phyloP scores from a whole-genome alignment of 1,284 basidiomycete species.

The Fomes fomentarius region DNA sequence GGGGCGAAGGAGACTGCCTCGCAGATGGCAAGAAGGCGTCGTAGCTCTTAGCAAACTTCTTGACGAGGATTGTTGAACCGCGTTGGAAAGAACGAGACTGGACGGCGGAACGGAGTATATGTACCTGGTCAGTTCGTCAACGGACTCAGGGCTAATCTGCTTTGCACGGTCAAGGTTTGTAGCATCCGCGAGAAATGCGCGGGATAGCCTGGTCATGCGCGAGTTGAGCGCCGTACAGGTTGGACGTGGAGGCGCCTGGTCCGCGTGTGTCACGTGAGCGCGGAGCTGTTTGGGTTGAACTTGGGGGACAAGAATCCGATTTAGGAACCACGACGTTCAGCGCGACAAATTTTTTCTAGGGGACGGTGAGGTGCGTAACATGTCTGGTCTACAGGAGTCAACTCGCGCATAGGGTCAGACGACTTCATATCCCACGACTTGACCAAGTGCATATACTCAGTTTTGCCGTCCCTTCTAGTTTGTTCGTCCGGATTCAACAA shows the following conservation, averaged over 20 bases:
- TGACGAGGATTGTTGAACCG: constrained; percentile 99
- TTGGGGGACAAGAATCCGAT: too few species aligned
- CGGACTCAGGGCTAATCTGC: constrained; percentile 96
- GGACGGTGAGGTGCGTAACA: constrained; percentile 83
- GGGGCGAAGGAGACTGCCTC: constrained; percentile 97
- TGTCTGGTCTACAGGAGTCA: not conserved
- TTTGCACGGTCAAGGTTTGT: constrained; percentile 99
- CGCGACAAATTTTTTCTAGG: constrained; percentile 96
- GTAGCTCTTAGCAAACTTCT: constrained; percentile 99
- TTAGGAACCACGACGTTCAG: too few species aligned
- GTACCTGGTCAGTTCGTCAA: constrained; percentile 98
- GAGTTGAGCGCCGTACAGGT: not conserved
- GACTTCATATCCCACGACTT: constrained; percentile 47
- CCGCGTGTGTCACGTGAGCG: too few species aligned
- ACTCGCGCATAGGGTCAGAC: too few species aligned
- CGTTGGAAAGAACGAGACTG: not conserved
- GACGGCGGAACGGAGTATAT: too few species aligned
- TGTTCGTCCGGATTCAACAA: constrained; percentile 99
- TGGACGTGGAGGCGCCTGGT: too few species aligned
- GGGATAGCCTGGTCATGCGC: constrained; percentile 79
- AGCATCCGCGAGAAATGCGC: constrained; percentile 98
- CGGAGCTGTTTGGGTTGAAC: too few species aligned
- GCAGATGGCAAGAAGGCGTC: constrained; percentile 98
- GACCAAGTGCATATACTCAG: constrained; percentile 90
- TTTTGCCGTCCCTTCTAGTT: constrained; percentile 46